These are phyloP conservation scores for Apiospora rasikravindrae DNA, from an alignment of 2,329 filamentous ascomycete genomes.

Conservation along the genomic window DNA sequence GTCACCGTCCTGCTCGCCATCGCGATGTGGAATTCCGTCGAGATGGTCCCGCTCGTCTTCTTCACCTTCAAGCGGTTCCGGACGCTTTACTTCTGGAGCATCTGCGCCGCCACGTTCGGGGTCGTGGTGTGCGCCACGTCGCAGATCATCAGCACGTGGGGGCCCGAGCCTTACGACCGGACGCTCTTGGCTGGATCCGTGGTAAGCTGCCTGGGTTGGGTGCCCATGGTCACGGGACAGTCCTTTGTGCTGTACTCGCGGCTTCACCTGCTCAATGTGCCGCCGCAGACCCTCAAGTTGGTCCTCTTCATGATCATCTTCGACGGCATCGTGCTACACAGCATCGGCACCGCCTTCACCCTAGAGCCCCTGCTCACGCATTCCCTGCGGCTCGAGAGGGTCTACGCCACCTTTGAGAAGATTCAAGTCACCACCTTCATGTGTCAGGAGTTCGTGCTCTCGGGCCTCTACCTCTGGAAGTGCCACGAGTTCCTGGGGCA, in stretches of 20 bases:
- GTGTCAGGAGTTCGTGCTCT: conserved; percentile 51
- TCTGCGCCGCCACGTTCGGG: conserved; percentile 38
- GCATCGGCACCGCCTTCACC: conserved; percentile 53
- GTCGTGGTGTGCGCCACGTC: conserved; percentile 26
- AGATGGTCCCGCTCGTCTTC: conserved; percentile 8
- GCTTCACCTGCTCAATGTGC: conserved; percentile 61
- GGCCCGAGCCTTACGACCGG: conserved; percentile 23
- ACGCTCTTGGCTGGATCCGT: conserved; percentile 25
- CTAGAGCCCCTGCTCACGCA: conserved; percentile 34
- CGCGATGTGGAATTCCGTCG: background rate
- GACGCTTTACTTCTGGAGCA: conserved; percentile 45
- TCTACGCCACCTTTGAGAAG: conserved; percentile 28
- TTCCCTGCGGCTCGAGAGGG: background rate
- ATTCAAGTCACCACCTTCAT: conserved; percentile 50
- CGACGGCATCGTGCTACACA: conserved; percentile 58
- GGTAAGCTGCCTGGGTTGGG: conserved; percentile 55
- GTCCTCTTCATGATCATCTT: conserved; percentile 62
- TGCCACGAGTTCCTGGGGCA: conserved; percentile 33
- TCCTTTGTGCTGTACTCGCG: conserved; percentile 64
- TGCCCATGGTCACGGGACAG: conserved; percentile 63
- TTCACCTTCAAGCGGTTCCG: background rate
- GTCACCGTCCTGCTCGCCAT: background rate
- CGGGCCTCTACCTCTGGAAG: conserved; percentile 57
- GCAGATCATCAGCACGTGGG: conserved; percentile 22
- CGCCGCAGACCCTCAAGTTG: conserved; percentile 50